Base-by-base conservation (phyloP, 2,329 filamentous ascomycete species). In the Trichocomaceae sp. region DNA sequence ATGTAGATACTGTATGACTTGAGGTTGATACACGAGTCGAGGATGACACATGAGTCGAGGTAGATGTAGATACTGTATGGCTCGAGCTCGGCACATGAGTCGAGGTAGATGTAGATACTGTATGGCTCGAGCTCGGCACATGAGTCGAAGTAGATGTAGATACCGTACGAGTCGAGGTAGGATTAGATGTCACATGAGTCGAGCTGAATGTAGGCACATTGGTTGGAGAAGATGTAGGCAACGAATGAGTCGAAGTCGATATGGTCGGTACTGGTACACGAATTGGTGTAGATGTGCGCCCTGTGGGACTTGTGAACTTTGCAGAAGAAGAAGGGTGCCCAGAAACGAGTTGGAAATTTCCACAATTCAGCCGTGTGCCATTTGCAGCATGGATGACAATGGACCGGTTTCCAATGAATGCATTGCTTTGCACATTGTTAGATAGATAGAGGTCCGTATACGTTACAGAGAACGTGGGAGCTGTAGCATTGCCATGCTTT, bases 401-500 rank as follows among this genome's bases (percentile, higher is more conserved):
- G 47, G 76, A 79, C 44, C 76, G 72, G 62, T 79, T 76, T 48
- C 79, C 79, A 55, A 83, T 74, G 67, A 75, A 83, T 26, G 78
- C 69, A n/a, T 63, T 63, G 37, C 68, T 65, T 10, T 64, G 66
- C 0, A 68, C 63, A 33, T 64, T 61, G 45, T 75, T 77, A 29
- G 79, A 76, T 37, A 78, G 58, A 68, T 76, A 83, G 37, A 67
- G 63, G 58, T 83, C 80, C 39, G 67, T 61, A 59, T 80, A 77
- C 46, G 59, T 58, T 39, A 59, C 58, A 17, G 62, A 61, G 61
- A 69, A 75, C 22, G 53, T 52, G 44, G 63, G 57, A 37, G 57
- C 55, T 63, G 87, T 79, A 57, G 77, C 50, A 49, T 3, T 77
- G 58, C 86, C 86, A 63, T 86, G 75, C 74, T 92, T 92, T 66